Evolutionary conservation across 2,329 filamentous ascomycete genomes (phyloP), one percentile per base, ranked within the genome.

Genomic region (Xylariales sp.): DNA sequence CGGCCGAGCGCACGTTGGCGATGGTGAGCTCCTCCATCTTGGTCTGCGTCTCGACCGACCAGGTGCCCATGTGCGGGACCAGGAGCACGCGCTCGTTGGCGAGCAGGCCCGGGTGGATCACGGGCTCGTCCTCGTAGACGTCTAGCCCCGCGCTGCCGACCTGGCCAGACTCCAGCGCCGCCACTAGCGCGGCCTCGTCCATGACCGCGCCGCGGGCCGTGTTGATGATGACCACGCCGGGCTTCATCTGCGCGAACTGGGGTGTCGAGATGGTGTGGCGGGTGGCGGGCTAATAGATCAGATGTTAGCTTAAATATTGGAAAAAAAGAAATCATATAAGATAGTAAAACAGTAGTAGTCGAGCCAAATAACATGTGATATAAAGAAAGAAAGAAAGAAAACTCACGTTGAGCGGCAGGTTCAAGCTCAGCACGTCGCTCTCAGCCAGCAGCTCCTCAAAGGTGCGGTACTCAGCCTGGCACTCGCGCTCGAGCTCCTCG

Each of bases 41-140:
- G 29, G 62, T 66, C 57, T 74, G 67, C 6, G 75, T 78, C 63
- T 78, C 87, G 19, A 80, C 66, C 1, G 85, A 91, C 72, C 77
- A 88, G 0, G 88, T 94, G 0, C 88, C 88, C 85, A 94, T 86
- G 60, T 94, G 88, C 36, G 88, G 88, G 24, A 94, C 65, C 19
- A 95, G 69, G 51, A 91, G 69, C 16, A 87, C 85, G 48, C 78
- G 75, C 3, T 78, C 77, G 54, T 91, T 90, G 13, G 66, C 64
- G 12, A 90, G 49, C 29, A 94, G 66, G 1, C 83, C 85, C 0
- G 80, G 81, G 53, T 93, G 85, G 19, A 94, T 66, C 41, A 76
- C 70, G 0, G 88, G 88, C 60, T 94, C 88, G 25, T 89, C 70
- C 56, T 94, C 88, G 54, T 81, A 94, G 34, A 94, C 88, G 56